Evolutionary conservation across 1,284 basidiomycete species (phyloP).

Genomic region (Pholiota adiposa): DNA sequence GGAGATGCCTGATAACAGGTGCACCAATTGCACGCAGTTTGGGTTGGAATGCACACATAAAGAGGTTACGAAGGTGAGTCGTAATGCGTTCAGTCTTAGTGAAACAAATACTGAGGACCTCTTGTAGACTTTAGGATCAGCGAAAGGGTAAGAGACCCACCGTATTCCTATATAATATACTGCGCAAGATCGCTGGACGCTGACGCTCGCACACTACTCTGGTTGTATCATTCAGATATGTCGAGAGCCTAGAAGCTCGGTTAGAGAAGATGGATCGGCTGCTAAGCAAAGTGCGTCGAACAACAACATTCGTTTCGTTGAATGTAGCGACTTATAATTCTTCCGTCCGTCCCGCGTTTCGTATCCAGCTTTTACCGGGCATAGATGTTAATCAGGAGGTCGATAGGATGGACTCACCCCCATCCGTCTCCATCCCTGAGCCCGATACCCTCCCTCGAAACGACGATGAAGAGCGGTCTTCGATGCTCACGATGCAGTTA

Average conservation of each 20-base stretch:
- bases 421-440: constrained; percentile 15
- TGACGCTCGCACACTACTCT: no score
- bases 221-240: constrained; percentile 48
- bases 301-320: background rate
- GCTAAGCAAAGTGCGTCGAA: constrained; percentile 54
- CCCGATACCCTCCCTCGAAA: constrained; percentile 30
- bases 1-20: constrained; percentile 42
- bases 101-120: background rate
- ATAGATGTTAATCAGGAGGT: constrained; percentile 41
- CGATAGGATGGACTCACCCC: constrained; percentile 28
- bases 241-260: constrained; percentile 73
- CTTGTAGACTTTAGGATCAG: constrained; percentile 40
- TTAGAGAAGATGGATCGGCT: constrained; percentile 75
- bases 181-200: background rate
- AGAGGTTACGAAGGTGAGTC: constrained; percentile 43
- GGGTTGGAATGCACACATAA: constrained; percentile 45
- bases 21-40: constrained; percentile 42
- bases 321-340: background rate
- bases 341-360: background rate
- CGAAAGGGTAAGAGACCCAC: constrained; percentile 37
- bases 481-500: constrained; percentile 31
- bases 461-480: constrained; percentile 29
- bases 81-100: background rate
- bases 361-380: constrained; percentile 37
- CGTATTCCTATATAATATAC: background rate